Conservation (phyloP, 2,329 filamentous ascomycete species). For the Fusarium secorum region DNA sequence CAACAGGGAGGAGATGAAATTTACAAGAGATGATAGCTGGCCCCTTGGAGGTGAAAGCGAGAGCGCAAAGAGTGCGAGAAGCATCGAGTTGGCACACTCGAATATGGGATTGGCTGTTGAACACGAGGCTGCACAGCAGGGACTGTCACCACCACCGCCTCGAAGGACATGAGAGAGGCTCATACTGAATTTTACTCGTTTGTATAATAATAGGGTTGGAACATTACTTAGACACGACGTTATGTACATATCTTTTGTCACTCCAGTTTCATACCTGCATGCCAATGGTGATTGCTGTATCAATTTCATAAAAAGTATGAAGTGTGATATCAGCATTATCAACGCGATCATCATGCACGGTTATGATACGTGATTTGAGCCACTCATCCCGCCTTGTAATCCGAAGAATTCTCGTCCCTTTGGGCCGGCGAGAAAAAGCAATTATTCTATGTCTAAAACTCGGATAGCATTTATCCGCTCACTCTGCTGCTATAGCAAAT, state of each 20-base stretch:
- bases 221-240: slow-evolving; percentile 22
- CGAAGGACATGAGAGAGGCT: slow-evolving; percentile 20
- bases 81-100: slow-evolving; percentile 32
- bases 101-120: slow-evolving; percentile 36
- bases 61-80: slow-evolving; percentile 26
- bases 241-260: slow-evolving; percentile 9
- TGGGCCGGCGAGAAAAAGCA: background rate
- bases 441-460: background rate
- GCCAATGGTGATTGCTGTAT: too few species aligned
- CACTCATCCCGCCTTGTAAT: fast-evolving
- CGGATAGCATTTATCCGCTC: background rate
- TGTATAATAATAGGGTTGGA: slow-evolving; percentile 19
- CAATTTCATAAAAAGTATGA: background rate
- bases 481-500: background rate
- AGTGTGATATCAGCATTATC: background rate
- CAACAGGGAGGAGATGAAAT: background rate
- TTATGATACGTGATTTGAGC: background rate
- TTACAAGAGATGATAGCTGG: slow-evolving; percentile 28
- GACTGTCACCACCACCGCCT: slow-evolving; percentile 38
- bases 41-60: slow-evolving; percentile 17
- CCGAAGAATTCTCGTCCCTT: background rate
- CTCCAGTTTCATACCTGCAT: background rate
- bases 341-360: background rate
- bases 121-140: slow-evolving; percentile 29
- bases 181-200: slow-evolving; percentile 5